Evolutionary conservation across 2,329 filamentous ascomycete genomes (phyloP).

Genomic region (Pyrenophora tritici-repentis): DNA sequence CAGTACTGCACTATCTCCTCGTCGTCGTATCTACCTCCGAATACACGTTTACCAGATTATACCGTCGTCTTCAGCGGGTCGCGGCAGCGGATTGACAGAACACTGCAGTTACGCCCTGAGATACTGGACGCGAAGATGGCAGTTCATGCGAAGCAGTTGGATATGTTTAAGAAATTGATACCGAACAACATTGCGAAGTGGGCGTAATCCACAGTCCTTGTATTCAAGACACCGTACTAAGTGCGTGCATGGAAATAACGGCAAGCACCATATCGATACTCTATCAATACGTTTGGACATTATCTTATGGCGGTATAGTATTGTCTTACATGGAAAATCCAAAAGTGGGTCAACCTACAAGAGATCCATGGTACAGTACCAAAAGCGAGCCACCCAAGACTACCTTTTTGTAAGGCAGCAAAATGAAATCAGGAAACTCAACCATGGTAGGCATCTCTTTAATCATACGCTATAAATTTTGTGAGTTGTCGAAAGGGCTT

Average conservation of each 20-base stretch:
- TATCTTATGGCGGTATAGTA: no score
- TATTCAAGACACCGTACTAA: neutral
- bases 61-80: slow-evolving; percentile 52
- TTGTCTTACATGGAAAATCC: no score
- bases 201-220: slow-evolving; percentile 13
- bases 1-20: slow-evolving; percentile 54
- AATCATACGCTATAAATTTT: no score
- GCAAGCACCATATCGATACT: neutral
- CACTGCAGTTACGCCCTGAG: slow-evolving; percentile 40
- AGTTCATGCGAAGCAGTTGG: slow-evolving; percentile 43
- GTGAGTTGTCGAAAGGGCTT: no score
- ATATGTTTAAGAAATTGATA: slow-evolving; percentile 43
- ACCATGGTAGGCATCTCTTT: no score
- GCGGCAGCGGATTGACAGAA: slow-evolving; percentile 47
- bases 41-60: slow-evolving; percentile 51
- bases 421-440: no score
- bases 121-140: slow-evolving; percentile 34
- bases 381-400: no score
- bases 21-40: slow-evolving; percentile 40
- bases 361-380: no score
- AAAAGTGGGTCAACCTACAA: no score
- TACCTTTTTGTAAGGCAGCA: no score
- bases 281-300: neutral
- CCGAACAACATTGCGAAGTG: slow-evolving; percentile 47
- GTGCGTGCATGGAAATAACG: neutral